Base-by-base conservation (phyloP, 495 filamentous ascomycete species). In the Penicillium daleae region DNA sequence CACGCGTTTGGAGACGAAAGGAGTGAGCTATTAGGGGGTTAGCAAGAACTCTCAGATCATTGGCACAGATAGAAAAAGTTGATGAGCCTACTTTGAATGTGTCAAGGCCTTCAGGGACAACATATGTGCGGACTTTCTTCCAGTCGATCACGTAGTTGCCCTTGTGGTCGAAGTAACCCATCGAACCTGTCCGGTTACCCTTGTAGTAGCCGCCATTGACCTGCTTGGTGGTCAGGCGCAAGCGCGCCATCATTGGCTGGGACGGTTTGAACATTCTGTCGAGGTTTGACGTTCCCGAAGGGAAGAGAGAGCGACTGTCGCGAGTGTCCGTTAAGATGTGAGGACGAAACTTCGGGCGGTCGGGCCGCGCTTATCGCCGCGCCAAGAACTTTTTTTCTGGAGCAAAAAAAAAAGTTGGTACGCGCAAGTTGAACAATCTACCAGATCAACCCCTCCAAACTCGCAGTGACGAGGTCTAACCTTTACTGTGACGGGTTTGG, bases 131-230 rank as follows among this genome's bases (percentile, higher is more conserved):
- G 62, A 97, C 92, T 76, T 95, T 97, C 24, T 79, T 66, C 83
- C 84, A 93, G 60, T 97, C 89, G 67, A 97, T 87, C 9, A 87
- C 73, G 74, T 92, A 99, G 33, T 87, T 87, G 72, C 94, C 93
- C 76, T 88, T 84, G 73, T 91, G 92, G 21, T 91, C 93, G 76
- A 97, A 94, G 33, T 80, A 74, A 64, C 95, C 95, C 87, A 94
- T 91, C 39, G 88, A 85, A 13, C 96, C 96, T 0, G 91, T 86
- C 24, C 94, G 83, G 61, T 86, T 97, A 71, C 96, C 96, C 82
- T 98, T 98, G 86, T 98, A 98, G 85, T 88, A 99, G 53, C 92
- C 95, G 74, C 93, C 92, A 72, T 89, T 90, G 78, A 91, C 87
- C 74, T 91, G 86, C 79, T 99, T 99, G 63, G 95, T 98, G 5